Evolutionary conservation across 169 alveolate species (phyloP).

Genomic region (Toxoplasma gondii): DNA sequence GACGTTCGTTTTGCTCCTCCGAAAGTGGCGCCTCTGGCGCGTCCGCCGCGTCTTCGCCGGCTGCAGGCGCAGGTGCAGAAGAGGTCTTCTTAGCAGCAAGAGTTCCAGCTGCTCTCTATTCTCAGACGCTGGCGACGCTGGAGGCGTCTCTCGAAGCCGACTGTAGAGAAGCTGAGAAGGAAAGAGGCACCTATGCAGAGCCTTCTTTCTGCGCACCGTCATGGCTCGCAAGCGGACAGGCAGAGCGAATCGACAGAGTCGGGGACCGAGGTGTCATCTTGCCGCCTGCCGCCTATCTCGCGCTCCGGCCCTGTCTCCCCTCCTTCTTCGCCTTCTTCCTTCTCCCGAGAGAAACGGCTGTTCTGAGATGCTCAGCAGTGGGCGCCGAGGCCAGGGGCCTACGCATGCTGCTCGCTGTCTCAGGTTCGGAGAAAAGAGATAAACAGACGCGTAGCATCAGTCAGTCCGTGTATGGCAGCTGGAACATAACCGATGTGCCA

Average conservation of each 20-base stretch:
- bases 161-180: background rate
- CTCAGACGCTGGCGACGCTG: background rate
- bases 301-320: background rate
- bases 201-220: background rate
- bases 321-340: background rate
- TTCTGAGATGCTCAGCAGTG: background rate
- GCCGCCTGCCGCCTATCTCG: background rate
- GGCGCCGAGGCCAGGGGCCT: background rate
- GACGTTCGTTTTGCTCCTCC: background rate
- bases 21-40: background rate
- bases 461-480: no score
- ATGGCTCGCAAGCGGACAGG: background rate
- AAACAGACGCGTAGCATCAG: no score
- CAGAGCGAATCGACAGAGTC: background rate
- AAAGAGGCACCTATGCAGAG: background rate
- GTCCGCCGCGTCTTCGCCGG: background rate
- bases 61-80: background rate
- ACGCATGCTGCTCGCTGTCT: background rate
- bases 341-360: background rate
- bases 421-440: background rate
- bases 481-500: no score
- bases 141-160: background rate
- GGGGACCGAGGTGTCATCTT: background rate
- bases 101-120: background rate
- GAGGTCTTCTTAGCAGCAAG: background rate